These are phyloP conservation scores for Fraxinus dipetala DNA, from an alignment of 305 asterid genomes.

Conservation along the genomic window DNA sequence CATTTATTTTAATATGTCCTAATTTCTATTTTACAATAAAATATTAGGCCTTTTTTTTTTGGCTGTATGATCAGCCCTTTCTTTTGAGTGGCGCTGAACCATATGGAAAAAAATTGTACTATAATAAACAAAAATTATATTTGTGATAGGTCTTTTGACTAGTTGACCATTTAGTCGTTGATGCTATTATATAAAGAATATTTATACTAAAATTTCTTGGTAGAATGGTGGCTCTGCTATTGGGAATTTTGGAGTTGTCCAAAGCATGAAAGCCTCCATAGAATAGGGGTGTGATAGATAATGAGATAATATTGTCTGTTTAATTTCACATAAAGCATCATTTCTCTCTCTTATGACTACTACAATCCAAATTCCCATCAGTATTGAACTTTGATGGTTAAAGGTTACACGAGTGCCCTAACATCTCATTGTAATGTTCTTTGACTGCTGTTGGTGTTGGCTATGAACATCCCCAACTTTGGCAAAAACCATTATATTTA, in stretches of 20 bases:
- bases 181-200: background rate
- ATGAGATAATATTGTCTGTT: background rate
- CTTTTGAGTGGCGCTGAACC: background rate
- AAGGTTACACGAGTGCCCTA: background rate
- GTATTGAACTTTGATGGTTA: background rate
- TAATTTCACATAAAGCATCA: background rate
- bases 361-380: background rate
- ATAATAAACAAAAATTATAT: background rate
- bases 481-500: background rate
- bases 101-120: background rate
- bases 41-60: background rate
- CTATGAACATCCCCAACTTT: background rate
- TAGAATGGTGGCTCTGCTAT: background rate
- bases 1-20: slow-evolving; percentile 6
- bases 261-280: slow-evolving; percentile 9
- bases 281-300: background rate
- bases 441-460: background rate
- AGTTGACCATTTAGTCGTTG: background rate
- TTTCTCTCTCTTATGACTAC: background rate
- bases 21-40: slow-evolving; percentile 10
- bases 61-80: background rate
- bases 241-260: background rate
- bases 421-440: background rate
- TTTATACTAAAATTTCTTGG: slow-evolving; percentile 13
- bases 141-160: background rate